Evolutionary conservation across 2,329 filamentous ascomycete genomes (phyloP), one percentile per base, ranked within the genome.

Genomic region (Nigrograna mackinnonii): DNA sequence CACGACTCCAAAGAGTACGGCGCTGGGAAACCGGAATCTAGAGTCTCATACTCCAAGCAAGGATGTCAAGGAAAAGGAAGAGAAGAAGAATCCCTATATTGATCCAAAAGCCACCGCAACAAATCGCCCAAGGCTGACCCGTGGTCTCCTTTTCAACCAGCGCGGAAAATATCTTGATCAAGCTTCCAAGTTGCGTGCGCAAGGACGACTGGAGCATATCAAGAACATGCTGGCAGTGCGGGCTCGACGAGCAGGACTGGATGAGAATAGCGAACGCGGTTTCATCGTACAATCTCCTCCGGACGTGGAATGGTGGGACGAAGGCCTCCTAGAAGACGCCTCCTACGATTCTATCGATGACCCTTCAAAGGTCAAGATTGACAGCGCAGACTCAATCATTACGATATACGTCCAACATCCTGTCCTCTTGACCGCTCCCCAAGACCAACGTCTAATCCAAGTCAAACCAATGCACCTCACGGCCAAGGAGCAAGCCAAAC

Each of bases 111-210:
- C 84, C 11, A 83, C 86, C 42, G 77, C 78, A 52, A 73, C 75
- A 40, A 61, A 71, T 49, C 76, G 68, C 59, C 76, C 79, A 26
- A 80, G 91, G 37, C 79, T 87, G 50, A 81, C 89, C 9, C 84
- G 89, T 46, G 84, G 89, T 51, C 78, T 99, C 14, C 74, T 90
- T 11, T 97, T 99, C 76, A 96, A 96, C 58, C 85, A 91, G 56
- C 95, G 95, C 68, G 94, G 94, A 39, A 97, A 97, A 78, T 97
- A 96, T 62, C 96, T 97, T 46, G 86, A 91, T 51, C 92, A 97
- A 70, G 94, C 89, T 6, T 92, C 89, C 66, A 91, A 91, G 43
- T 74, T 96, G 39, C 85, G 94, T 49, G 83, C 90, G 46, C 91
- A 96, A 70, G 90, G 87, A 31, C 86, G 87, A 37, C 77, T 99